Evolutionary conservation across 2,329 filamentous ascomycete species (phyloP).

Genomic region (Sclerotinia glacialis): DNA sequence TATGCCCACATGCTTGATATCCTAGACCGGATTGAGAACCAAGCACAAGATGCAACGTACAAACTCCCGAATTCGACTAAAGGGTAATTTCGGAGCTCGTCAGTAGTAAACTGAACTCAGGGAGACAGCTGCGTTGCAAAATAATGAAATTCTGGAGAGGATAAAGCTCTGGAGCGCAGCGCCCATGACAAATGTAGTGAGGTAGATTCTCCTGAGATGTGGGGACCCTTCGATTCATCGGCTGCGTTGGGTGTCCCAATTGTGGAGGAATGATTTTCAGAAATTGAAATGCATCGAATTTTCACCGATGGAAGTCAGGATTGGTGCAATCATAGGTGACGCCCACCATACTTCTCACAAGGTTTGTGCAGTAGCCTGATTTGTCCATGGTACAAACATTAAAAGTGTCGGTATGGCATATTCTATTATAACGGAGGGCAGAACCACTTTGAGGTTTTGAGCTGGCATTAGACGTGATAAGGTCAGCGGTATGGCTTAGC

Average conservation of each 20-base stretch:
- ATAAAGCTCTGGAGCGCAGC: background rate
- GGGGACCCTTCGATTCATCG: background rate
- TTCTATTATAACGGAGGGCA: background rate
- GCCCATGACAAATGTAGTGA: background rate
- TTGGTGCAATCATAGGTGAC: background rate
- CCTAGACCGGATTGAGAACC: conserved; percentile 9
- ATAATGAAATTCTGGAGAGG: background rate
- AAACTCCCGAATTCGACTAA: conserved; percentile 1
- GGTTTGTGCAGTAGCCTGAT: background rate
- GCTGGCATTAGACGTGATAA: conserved; percentile 7
- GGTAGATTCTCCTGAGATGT: conserved; percentile 5
- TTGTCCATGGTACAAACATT: background rate
- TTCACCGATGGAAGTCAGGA: background rate
- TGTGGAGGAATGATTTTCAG: background rate
- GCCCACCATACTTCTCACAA: background rate
- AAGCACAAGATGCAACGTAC: conserved; percentile 1
- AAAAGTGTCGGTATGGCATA: conserved; percentile 2
- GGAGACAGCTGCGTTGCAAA: background rate
- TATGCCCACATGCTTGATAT: conserved; percentile 2
- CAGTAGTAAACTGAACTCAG: background rate
- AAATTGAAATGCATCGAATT: too few relatives aligned
- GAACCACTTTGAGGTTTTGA: conserved; percentile 11
- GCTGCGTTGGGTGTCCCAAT: background rate
- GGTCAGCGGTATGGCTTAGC: conserved; percentile 14
- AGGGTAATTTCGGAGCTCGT: background rate